Percentiles rank a stretch among this genome's conserved stretches.
Conservation (phyloP, 257 asterid genomes). For the Parsonsia alboflavescens region DNA sequence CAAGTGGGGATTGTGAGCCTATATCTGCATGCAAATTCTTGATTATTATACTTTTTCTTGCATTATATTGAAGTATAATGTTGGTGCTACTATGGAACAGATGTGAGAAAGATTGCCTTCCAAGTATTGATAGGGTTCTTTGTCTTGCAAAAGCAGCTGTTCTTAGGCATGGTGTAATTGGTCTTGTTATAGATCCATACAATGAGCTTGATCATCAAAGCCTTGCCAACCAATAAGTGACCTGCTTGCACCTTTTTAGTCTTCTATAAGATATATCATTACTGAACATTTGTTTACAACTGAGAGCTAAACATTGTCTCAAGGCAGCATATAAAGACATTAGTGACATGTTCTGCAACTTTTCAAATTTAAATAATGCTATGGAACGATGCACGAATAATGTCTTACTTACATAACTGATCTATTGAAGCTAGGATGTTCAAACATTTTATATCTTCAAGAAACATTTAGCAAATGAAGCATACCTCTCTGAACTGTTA, state of each 20-base stretch:
- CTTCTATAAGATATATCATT: background rate
- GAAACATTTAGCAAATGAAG: no score
- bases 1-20: background rate
- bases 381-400: background rate
- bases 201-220: conserved; percentile 99
- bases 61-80: background rate
- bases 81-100: conserved; percentile 37
- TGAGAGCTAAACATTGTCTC: background rate
- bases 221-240: conserved; percentile 64
- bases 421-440: no score
- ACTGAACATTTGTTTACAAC: background rate
- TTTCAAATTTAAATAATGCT: background rate
- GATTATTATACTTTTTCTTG: background rate
- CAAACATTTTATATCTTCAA: no score
- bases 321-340: background rate
- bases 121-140: conserved; percentile 85
- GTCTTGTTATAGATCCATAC: conserved; percentile 95
- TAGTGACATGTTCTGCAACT: background rate
- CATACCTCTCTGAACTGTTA: no score
- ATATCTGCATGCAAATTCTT: background rate
- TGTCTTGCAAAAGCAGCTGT: conserved; percentile 88
- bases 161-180: conserved; percentile 83
- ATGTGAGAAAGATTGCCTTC: conserved; percentile 92
- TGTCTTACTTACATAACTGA: no score
- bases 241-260: conserved; percentile 2